Percentiles rank a stretch among this genome's conserved stretches.
These are phyloP conservation scores for Chalciporus pseudorubinellus DNA, from an alignment of 768 basidiomycete species.

Conservation along the genomic window DNA sequence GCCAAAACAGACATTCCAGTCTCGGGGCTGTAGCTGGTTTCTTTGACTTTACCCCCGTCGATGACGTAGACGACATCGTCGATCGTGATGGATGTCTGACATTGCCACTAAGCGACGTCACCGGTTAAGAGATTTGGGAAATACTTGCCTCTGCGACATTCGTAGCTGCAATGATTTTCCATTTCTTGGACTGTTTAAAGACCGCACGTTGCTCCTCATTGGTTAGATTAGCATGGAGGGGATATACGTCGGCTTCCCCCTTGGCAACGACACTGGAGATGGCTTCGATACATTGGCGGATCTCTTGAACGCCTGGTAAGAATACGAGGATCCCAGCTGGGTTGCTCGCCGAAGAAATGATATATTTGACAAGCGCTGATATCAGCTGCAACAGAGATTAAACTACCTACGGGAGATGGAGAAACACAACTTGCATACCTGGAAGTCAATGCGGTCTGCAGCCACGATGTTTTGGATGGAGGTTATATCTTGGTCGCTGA, in stretches of 20 bases:
- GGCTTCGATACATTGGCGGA: conserved; percentile 69
- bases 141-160: conserved; percentile 81
- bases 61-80: conserved; percentile 86
- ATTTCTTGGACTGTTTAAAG: conserved; percentile 58
- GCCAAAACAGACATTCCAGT: conserved; percentile 71
- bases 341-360: conserved; percentile 45
- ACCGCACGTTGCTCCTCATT: conserved; percentile 79
- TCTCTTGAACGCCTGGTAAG: conserved; percentile 88
- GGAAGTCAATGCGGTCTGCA: conserved; percentile 69
- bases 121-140: too few species aligned
- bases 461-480: conserved; percentile 60
- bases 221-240: conserved; percentile 87
- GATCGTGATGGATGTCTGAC: conserved; percentile 84
- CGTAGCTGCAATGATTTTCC: conserved; percentile 88
- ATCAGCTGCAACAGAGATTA: conserved; percentile 49
- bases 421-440: conserved; percentile 38
- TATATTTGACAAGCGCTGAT: conserved; percentile 60
- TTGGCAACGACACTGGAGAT: conserved; percentile 38
- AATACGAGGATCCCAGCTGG: conserved; percentile 80
- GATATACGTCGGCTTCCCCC: conserved; percentile 53
- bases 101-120: not conserved
- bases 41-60: conserved; percentile 84
- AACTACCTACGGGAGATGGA: not conserved
- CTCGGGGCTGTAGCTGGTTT: conserved; percentile 69
- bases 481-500: conserved; percentile 48